Evolutionary conservation across 441 rosid genomes (phyloP).

Genomic region (Croton laevigatus): DNA sequence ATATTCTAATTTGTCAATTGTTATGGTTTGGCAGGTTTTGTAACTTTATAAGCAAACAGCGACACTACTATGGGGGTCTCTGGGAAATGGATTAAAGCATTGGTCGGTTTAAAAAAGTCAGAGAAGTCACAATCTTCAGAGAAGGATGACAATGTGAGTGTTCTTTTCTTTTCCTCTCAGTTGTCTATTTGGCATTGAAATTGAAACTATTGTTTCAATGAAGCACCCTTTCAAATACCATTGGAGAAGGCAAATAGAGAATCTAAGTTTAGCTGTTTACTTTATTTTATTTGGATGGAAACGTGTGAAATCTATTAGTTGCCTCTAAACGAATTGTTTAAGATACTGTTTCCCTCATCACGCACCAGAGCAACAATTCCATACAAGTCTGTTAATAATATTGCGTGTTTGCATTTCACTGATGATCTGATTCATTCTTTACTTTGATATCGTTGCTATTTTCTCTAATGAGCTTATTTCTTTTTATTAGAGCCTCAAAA

Average conservation of each 20-base stretch:
- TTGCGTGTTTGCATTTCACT: slow-evolving; percentile 5
- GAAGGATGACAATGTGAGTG: slow-evolving; percentile 61
- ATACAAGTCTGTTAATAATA: background rate
- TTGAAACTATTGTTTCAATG: background rate
- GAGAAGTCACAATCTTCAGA: slow-evolving; percentile 68
- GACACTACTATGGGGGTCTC: slow-evolving; percentile 72
- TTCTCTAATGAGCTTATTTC: background rate
- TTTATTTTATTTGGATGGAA: background rate
- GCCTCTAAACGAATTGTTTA: background rate
- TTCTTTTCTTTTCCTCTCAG: background rate
- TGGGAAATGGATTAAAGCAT: slow-evolving; percentile 91
- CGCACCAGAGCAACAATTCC: background rate
- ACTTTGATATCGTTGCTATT: too few relatives aligned
- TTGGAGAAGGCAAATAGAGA: background rate
- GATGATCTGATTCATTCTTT: background rate
- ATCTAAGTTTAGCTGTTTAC: background rate
- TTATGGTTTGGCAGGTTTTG: slow-evolving; percentile 30
- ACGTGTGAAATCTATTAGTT: background rate
- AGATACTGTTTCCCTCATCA: background rate
- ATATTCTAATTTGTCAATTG: slow-evolving; percentile 16
- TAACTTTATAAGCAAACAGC: slow-evolving; percentile 21
- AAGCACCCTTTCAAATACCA: background rate
- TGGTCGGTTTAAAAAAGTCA: slow-evolving; percentile 76
- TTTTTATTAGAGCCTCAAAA: background rate
- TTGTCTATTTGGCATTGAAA: background rate